A percentile compares a stretch with the other conserved stretches of the same genome.
Evolutionary conservation across 2,329 filamentous ascomycete species (phyloP).

Genomic region (Trichophyton benhamiae): DNA sequence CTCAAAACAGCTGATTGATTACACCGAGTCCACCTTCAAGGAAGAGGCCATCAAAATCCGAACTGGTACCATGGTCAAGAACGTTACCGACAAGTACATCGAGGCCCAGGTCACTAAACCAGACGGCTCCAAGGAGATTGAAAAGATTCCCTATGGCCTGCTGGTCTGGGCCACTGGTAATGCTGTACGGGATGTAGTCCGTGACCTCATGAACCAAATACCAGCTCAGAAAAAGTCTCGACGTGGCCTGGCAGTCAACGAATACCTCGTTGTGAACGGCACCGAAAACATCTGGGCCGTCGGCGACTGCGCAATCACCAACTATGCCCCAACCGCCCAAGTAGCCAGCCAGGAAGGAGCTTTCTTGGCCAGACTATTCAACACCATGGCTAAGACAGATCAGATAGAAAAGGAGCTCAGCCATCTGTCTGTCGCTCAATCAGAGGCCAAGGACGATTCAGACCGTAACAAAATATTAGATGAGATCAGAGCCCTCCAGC

Average conservation of each 20-base stretch:
- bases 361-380: slow-evolving; percentile 92
- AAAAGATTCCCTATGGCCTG: slow-evolving; percentile 83
- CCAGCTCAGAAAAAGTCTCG: slow-evolving; percentile 91
- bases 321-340: slow-evolving; percentile 95
- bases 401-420: slow-evolving; percentile 64
- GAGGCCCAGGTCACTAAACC: slow-evolving; percentile 74
- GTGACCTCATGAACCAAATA: slow-evolving; percentile 82
- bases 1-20: slow-evolving; percentile 97
- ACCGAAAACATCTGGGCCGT: slow-evolving; percentile 96
- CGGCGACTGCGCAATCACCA: slow-evolving; percentile 92
- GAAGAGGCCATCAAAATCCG: slow-evolving; percentile 96
- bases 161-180: slow-evolving; percentile 98
- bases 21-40: slow-evolving; percentile 97
- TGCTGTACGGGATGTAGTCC: slow-evolving; percentile 75
- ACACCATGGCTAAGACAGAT: slow-evolving; percentile 96
- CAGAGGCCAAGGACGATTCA: slow-evolving; percentile 54
- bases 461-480: slow-evolving; percentile 47
- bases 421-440: slow-evolving; percentile 52
- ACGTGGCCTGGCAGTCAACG: slow-evolving; percentile 90
- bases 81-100: slow-evolving; percentile 81
- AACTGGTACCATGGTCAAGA: slow-evolving; percentile 99
- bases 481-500: slow-evolving; percentile 78
- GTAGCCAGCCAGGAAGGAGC: slow-evolving; percentile 90
- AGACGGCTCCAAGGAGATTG: slow-evolving; percentile 69
- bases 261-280: slow-evolving; percentile 96